Evolutionary conservation across 148 eudicot species (phyloP).

Genomic region (Vaccinium macrocarpon): DNA sequence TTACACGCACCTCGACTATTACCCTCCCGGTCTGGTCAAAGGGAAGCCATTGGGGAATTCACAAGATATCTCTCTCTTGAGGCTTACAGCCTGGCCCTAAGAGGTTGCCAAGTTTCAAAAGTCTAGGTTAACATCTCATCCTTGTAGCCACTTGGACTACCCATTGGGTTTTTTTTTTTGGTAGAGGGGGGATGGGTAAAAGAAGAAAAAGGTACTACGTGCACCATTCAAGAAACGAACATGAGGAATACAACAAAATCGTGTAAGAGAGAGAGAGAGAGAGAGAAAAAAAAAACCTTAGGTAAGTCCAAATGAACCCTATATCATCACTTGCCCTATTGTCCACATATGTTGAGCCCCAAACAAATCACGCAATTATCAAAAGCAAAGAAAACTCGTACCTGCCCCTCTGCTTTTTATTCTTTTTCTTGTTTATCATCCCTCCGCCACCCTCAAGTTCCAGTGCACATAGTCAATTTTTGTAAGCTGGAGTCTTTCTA

Average conservation of each 20-base stretch:
- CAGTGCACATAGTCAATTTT: constrained; percentile 75
- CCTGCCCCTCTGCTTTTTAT: constrained; percentile 66
- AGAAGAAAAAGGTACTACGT: neutral
- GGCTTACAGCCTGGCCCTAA: no score
- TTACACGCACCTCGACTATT: no score
- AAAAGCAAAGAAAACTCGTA: constrained; percentile 26
- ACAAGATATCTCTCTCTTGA: no score
- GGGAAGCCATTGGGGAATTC: no score
- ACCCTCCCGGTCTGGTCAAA: no score
- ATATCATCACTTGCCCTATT: neutral
- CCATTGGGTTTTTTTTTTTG: neutral
- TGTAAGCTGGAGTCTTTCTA: constrained; percentile 90
- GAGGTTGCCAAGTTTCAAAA: no score
- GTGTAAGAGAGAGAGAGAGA: neutral
- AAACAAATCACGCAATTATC: neutral
- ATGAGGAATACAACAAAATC: neutral
- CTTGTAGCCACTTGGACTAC: no score
- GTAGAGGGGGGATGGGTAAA: neutral
- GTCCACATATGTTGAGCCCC: neutral
- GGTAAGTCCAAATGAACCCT: neutral
- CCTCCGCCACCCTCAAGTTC: constrained; percentile 92
- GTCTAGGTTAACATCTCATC: no score
- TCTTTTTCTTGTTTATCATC: constrained; percentile 67
- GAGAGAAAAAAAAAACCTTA: neutral
- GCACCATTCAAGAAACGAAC: constrained; percentile 9